Evolutionary conservation across 2,329 filamentous ascomycete genomes (phyloP), one percentile per base, ranked within the genome.

Genomic region (Alternaria triticina): DNA sequence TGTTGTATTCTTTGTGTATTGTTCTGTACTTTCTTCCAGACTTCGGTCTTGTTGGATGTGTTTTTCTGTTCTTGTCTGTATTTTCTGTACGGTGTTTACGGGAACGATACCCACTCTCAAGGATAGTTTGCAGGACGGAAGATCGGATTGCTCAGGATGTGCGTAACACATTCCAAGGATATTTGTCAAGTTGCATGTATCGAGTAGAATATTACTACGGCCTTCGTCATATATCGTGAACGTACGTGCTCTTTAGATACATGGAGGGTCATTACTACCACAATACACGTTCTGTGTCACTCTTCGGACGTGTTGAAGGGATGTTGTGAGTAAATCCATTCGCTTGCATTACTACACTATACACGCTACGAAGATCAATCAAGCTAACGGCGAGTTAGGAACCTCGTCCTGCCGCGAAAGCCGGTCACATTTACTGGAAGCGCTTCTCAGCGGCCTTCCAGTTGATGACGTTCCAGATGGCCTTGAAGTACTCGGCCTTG

Each of bases 381-480:
- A n/a, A n/a, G 9, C 9, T 6, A 45, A 40, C 28, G 56, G 55
- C 49, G 55, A 54, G 55, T 54, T 62, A 47, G 55, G 54, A 62
- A 50, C 59, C 12, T 12, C 12, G 40, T 46, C 47, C 59, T 54
- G 47, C 55, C 59, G 55, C 22, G 5, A 13, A 45, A 7, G n/a
- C 13, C 20, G 20, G 7, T 23, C 6, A 25, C 5, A 10, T 54
- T 30, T 66, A 86, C 74, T 84, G 81, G 77, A 93, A 93, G 69
- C 93, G 88, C 86, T 90, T 89, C 80, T 92, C 90, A 47, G 93
- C 94, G 30, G 91, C 88, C 88, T 94, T 93, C 94, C 94, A 97
- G 89, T 97, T 97, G 81, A 97, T 85, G 54, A 97, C 94, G 72
- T 97, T 92, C 94, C 94, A 97, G 80, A 97, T 91, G 62, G 93